phyloP scores from a whole-genome alignment of 306 rosid genomes.

The Leucaena leucocephala region DNA sequence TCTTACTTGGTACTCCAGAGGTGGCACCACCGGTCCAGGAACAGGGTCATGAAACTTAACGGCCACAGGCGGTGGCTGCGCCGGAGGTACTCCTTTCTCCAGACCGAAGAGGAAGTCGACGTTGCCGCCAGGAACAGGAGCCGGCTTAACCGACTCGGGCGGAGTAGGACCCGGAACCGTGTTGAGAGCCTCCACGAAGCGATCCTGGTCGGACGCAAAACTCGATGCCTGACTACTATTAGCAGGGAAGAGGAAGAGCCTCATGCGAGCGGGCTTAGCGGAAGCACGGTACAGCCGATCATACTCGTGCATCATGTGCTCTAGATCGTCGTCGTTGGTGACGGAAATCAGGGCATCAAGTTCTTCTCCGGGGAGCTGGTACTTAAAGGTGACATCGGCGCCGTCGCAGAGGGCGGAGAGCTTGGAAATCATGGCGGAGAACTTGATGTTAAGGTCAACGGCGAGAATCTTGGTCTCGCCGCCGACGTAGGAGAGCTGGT shows the following conservation, averaged over 20 bases:
- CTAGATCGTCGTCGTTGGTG: conserved; percentile 88
- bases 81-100: conserved; percentile 54
- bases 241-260: conserved; percentile 64
- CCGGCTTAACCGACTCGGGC: conserved; percentile 49
- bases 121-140: conserved; percentile 34
- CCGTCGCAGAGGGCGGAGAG: conserved; percentile 65
- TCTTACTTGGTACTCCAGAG: conserved; percentile 44
- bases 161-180: conserved; percentile 40
- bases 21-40: conserved; percentile 51
- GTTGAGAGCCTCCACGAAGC: conserved; percentile 53
- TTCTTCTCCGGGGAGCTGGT: conserved; percentile 96
- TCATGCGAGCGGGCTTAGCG: conserved; percentile 72
- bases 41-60: conserved; percentile 51
- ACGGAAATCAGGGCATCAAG: conserved; percentile 94
- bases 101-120: conserved; percentile 70
- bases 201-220: conserved; percentile 55
- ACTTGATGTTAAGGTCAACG: conserved; percentile 74
- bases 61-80: conserved; percentile 31
- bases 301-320: conserved; percentile 95
- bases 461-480: conserved; percentile 96
- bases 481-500: conserved; percentile 80
- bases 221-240: conserved; percentile 29
- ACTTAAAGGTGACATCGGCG: conserved; percentile 69
- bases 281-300: conserved; percentile 85
- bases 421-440: conserved; percentile 56